These are phyloP conservation scores for Deinandra increscens DNA, from an alignment of 129 eudicot genomes.

Conservation along the genomic window DNA sequence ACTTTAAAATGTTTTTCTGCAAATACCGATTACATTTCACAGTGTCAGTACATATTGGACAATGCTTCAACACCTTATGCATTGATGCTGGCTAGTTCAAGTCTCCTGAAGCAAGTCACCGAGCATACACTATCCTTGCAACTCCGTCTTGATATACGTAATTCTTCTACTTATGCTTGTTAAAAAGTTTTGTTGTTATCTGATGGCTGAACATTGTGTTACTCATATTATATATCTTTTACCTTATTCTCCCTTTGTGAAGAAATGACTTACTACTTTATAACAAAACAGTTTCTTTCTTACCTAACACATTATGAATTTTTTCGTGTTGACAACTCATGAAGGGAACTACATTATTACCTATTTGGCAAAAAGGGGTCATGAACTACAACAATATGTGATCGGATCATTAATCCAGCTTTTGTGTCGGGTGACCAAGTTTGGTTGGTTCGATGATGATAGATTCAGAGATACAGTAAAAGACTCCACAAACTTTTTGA, in stretches of 20 bases:
- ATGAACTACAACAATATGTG: conserved; percentile 85
- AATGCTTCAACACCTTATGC: conserved; percentile 96
- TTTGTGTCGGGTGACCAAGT: conserved; percentile 86
- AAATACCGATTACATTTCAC: conserved; percentile 82
- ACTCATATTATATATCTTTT: neutral
- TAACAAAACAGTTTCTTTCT: neutral
- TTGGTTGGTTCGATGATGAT: conserved; percentile 97
- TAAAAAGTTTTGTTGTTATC: neutral
- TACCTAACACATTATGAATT: conserved; percentile 28
- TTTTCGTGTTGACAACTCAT: conserved; percentile 36
- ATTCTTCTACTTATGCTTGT: conserved; percentile 26
- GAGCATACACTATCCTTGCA: conserved; percentile 91
- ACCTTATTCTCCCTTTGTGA: conserved; percentile 5
- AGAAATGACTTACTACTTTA: neutral
- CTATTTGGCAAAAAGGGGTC: conserved; percentile 97
- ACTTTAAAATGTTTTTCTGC: conserved; percentile 88
- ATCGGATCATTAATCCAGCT: conserved; percentile 86
- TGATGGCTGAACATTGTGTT: neutral
- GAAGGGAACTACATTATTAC: conserved; percentile 89
- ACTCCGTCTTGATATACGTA: conserved; percentile 98
- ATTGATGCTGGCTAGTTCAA: conserved; percentile 97
- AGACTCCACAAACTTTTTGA: conserved; percentile 79
- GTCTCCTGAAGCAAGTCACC: conserved; percentile 99
- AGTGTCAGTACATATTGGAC: conserved; percentile 93
- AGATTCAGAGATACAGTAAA: conserved; percentile 83